Evolutionary conservation across 164 flowering plant species (phyloP), one percentile per base, ranked within the genome.

Genomic region (Magnolia changhungtana): DNA sequence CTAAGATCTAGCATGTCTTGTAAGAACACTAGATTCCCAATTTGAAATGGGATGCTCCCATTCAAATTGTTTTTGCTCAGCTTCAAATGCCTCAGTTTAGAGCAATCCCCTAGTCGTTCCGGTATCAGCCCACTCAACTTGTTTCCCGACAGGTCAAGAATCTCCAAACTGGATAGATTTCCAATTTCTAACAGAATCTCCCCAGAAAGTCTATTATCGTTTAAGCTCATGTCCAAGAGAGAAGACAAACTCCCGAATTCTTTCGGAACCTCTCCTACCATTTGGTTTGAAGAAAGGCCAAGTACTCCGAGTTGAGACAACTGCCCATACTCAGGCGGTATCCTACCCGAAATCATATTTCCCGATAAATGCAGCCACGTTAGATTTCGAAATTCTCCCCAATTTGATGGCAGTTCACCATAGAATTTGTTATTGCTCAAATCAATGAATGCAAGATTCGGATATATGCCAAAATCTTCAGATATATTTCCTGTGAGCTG

Each of bases 401-500:
- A 73, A 51, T 37, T 50, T 7, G 21, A n/a, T 11, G 80, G 66
- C 8, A 78, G 59, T 19, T 67, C 67, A 4, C 80, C 80, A 13
- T 20, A 61, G 18, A 52, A 51, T 0, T 8, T 4, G 59, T 72
- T 72, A 24, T 51, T 11, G 7, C 59, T 72, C 74, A 52, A n/a
- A 20, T 27, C 29, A 51, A 72, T 21, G 23, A 11, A 20, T 45
- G 11, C n/a, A 23, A 81, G 71, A 55, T 70, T 45, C 20, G 84
- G 84, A 67, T 79, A 71, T 27, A 37, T 37, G 13, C 67, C 66
- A 7, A 79, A 81, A 52, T 76, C 79, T 65, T 73, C 65, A 45
- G 79, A 51, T 45, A 79, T 76, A 63, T 81, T 76, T 65, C 81
- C 81, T 16, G 71, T 65, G n/a, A 81, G 24, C 8, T 64, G 72